A percentile compares a stretch with the other conserved stretches of the same genome.
phyloP scores from a whole-genome alignment of 768 basidiomycete genomes.

The Pleurotus djamor region DNA sequence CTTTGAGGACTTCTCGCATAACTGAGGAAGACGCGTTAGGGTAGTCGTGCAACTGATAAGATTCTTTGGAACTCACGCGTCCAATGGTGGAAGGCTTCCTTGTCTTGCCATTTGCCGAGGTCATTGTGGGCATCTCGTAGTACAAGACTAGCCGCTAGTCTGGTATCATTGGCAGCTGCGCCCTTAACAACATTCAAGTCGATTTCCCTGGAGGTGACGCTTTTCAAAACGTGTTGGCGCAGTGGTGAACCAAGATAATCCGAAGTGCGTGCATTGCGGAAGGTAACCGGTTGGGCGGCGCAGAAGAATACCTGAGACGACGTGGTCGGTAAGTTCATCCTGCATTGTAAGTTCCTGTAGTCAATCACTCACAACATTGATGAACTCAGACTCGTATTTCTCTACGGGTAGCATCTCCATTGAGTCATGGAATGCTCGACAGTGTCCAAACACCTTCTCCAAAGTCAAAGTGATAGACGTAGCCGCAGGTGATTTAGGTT shows the following conservation, averaged over 20 bases:
- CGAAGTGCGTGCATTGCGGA: constrained; percentile 48
- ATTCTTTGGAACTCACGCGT: constrained; percentile 42
- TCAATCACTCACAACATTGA: constrained; percentile 64
- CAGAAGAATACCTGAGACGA: constrained; percentile 77
- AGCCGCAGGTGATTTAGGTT: constrained; percentile 56
- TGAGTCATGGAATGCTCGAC: constrained; percentile 82
- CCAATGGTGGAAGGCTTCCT: constrained; percentile 75
- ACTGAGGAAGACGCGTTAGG: constrained; percentile 33
- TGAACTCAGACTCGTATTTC: constrained; percentile 47
- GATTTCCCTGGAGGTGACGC: constrained; percentile 53
- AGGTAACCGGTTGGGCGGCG: constrained; percentile 52
- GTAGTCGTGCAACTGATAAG: not conserved
- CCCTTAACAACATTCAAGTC: constrained; percentile 38
- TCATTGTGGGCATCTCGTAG: constrained; percentile 63
- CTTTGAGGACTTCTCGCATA: constrained; percentile 77
- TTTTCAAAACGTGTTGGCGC: constrained; percentile 56
- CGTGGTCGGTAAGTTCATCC: not conserved
- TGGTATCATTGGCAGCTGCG: constrained; percentile 28
- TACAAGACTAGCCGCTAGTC: constrained; percentile 36
- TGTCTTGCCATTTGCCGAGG: constrained; percentile 63
- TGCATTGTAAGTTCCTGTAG: too few species aligned
- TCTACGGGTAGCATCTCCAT: constrained; percentile 42
- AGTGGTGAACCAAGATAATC: constrained; percentile 73
- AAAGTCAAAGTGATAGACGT: constrained; percentile 72
- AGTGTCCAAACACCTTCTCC: constrained; percentile 66